Percentiles rank a stretch among this genome's conserved stretches.
phyloP scores from a whole-genome alignment of 306 rosid genomes.

The Quercus ilex region DNA sequence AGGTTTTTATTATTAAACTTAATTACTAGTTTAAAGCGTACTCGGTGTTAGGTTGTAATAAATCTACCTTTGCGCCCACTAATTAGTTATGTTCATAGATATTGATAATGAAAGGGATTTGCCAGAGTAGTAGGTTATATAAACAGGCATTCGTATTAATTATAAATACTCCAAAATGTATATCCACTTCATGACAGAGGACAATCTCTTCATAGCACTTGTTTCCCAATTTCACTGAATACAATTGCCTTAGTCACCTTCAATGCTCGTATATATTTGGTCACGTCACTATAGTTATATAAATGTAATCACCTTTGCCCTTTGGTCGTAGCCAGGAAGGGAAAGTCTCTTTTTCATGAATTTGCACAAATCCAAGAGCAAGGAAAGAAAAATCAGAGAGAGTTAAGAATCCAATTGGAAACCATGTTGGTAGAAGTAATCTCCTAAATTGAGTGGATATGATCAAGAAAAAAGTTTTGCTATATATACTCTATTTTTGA shows the following conservation, averaged over 20 bases:
- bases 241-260: background rate
- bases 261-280: background rate
- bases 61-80: slow-evolving; percentile 38
- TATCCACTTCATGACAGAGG: background rate
- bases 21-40: background rate
- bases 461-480: background rate
- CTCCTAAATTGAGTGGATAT: slow-evolving; percentile 10
- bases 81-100: slow-evolving; percentile 24
- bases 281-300: background rate
- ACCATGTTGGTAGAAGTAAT: slow-evolving; percentile 2
- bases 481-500: slow-evolving; percentile 16
- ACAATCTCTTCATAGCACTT: slow-evolving; percentile 13
- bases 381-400: background rate
- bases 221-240: slow-evolving; percentile 12
- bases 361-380: slow-evolving; percentile 4
- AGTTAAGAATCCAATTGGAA: slow-evolving; percentile 18
- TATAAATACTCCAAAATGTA: slow-evolving; percentile 13
- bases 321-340: background rate
- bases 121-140: slow-evolving; percentile 25
- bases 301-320: background rate
- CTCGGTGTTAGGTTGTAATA: background rate
- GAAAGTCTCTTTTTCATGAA: slow-evolving; percentile 15
- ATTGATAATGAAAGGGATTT: slow-evolving; percentile 26
- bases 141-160: slow-evolving; percentile 27
- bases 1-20: background rate